Conservation (phyloP, 83 land plant species). For the Diphasiastrum complanatum region DNA sequence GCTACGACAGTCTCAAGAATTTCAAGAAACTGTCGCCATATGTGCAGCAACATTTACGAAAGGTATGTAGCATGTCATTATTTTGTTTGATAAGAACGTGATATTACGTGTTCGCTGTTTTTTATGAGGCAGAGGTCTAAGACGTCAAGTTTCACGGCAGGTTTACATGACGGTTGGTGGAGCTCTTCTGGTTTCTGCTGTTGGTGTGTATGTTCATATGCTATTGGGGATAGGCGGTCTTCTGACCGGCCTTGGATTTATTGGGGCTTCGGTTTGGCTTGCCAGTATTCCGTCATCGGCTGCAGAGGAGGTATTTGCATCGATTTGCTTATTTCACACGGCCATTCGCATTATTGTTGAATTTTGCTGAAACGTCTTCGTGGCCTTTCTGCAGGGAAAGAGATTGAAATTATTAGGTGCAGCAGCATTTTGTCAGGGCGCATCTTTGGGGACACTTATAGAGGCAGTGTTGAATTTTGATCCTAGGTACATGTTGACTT, state of each 20-base stretch:
- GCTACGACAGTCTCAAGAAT: no score
- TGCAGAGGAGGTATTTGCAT: neutral
- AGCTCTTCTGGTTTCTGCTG: no score
- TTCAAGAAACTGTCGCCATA: neutral
- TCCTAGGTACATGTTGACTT: constrained; percentile 6
- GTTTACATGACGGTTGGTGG: neutral
- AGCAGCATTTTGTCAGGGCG: constrained; percentile 15
- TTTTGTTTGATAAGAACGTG: neutral
- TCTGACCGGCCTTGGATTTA: no score
- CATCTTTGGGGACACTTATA: constrained; percentile 1
- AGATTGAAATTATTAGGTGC: neutral
- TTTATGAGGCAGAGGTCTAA: neutral
- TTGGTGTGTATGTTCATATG: neutral
- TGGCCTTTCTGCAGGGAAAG: no score
- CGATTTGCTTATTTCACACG: neutral
- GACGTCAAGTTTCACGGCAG: neutral
- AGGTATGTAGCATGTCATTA: neutral
- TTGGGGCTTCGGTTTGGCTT: neutral
- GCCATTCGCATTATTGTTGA: neutral
- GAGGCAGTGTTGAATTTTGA: constrained; percentile 3
- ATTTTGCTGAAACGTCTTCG: neutral
- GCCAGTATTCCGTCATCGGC: neutral
- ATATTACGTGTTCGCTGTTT: neutral
- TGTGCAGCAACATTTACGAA: neutral
- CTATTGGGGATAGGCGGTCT: neutral